Base-by-base conservation (phyloP, 2,329 filamentous ascomycete genomes). In the Hypomyces perniciosus region DNA sequence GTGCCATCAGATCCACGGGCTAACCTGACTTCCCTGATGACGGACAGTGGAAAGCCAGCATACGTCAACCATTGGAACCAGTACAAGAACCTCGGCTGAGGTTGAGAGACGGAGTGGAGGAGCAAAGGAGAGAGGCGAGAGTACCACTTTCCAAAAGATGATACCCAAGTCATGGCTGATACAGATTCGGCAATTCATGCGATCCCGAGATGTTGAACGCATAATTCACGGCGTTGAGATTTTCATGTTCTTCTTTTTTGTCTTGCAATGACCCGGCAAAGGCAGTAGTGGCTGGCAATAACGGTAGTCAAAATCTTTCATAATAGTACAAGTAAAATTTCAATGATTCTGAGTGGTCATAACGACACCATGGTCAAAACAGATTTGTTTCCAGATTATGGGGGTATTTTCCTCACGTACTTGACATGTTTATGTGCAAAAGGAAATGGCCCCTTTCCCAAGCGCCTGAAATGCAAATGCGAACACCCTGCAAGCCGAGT, bases 31-130 rank as follows among this genome's bases (percentile, higher is more conserved):
- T 59, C 62, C 12, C 56, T 65, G 12, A 51, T 57, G n/a, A 55
- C 57, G n/a, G 62, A 66, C 47, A 59, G 50, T 50, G 63, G 59
- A 41, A 62, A 54, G 43, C 62, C 56, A 41, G 50, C 58, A 12
- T 68, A 68, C 50, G 61, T 70, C 46, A 70, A 70, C 49, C 65
- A 70, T 46, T 70, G 68, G 68, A 65, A 67, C 48, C 64, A 69
- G 47, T 70, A 54, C 6, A 53, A 53, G 41, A 31, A 6, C 7
- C 39, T 52, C 2, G 52, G 44, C 30, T 13, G 9, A 46, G n/a
- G n/a, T 34, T n/a, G 6, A 8, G n/a, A 33, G 28, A 30, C 6
- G 27, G 9, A 2, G 40, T 42, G n/a, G 27, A 26, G n/a, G 40
- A 42, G 40, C 9, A n/a, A 3, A 37, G 20, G 4, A 20, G 20